Conservation (phyloP, 441 rosid species). For the Breynia disticha region DNA sequence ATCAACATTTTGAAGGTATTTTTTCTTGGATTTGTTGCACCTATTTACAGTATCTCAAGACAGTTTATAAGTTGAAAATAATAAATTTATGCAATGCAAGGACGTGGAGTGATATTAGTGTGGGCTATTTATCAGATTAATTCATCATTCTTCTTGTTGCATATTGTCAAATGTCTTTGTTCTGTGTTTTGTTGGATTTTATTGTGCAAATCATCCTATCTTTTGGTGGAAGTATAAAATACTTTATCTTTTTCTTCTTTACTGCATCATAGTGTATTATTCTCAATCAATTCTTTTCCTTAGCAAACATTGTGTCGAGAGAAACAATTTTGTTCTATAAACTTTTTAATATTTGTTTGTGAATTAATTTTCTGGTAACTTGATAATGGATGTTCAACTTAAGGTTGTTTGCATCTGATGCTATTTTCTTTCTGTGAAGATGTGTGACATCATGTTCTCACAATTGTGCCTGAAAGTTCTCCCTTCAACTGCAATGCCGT, state of each 20-base stretch:
- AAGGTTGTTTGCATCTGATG: not conserved
- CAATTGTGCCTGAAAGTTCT: conserved; percentile 95
- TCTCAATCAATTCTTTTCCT: too few relatives aligned
- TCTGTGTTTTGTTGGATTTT: too few relatives aligned
- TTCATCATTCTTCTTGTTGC: not conserved
- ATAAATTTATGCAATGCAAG: not conserved
- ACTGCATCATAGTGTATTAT: too few relatives aligned
- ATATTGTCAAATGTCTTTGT: not conserved
- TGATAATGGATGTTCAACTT: too few relatives aligned
- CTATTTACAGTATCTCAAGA: not conserved
- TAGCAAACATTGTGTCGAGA: too few relatives aligned
- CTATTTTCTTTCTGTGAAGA: conserved; percentile 39
- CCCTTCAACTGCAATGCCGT: conserved; percentile 35
- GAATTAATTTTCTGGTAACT: too few relatives aligned
- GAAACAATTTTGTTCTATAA: too few relatives aligned
- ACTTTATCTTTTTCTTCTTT: too few relatives aligned
- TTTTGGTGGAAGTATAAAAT: too few relatives aligned
- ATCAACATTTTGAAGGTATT: conserved; percentile 90
- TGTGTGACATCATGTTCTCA: conserved; percentile 97
- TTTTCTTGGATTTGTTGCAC: conserved; percentile 12
- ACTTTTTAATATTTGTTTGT: too few relatives aligned
- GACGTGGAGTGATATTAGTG: conserved; percentile 3
- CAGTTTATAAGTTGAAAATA: not conserved
- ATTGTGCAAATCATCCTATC: not conserved
- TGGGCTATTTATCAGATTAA: not conserved